Evolutionary conservation across 352 stramenopile genomes (phyloP).

Genomic region (Globisporangium paddicum): DNA sequence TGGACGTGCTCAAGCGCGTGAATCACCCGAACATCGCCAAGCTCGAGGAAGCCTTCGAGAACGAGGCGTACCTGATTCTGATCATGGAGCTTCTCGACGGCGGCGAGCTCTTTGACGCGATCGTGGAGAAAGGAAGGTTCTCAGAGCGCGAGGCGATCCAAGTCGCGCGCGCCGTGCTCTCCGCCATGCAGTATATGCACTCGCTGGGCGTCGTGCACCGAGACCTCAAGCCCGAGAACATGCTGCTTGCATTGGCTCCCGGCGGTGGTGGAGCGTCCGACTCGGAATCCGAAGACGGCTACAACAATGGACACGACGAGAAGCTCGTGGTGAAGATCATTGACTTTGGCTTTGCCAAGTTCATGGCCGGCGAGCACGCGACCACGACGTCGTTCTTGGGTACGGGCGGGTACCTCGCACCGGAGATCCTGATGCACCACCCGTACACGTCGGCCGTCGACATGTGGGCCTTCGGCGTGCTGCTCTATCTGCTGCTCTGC

Average conservation of each 20-base stretch:
- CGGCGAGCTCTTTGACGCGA: slow-evolving; percentile 79
- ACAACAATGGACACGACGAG: background rate
- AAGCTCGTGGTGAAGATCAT: slow-evolving; percentile 94
- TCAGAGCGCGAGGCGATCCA: slow-evolving; percentile 48
- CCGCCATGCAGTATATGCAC: slow-evolving; percentile 74
- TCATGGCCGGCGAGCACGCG: slow-evolving; percentile 48
- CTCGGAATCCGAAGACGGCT: slow-evolving; percentile 5
- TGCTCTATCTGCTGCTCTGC: slow-evolving; percentile 96
- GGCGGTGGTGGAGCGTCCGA: slow-evolving; percentile 1
- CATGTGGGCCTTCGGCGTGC: slow-evolving; percentile 96
- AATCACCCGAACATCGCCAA: slow-evolving; percentile 68
- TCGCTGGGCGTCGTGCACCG: slow-evolving; percentile 58
- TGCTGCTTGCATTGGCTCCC: slow-evolving; percentile 40
- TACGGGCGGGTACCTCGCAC: slow-evolving; percentile 93
- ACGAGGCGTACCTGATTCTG: slow-evolving; percentile 58
- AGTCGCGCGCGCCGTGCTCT: slow-evolving; percentile 54
- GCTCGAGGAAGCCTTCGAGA: slow-evolving; percentile 63
- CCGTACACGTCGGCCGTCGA: slow-evolving; percentile 95
- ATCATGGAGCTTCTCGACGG: slow-evolving; percentile 77
- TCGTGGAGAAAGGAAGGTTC: slow-evolving; percentile 61
- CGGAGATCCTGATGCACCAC: slow-evolving; percentile 96
- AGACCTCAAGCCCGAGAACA: slow-evolving; percentile 77
- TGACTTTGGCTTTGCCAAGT: slow-evolving; percentile 98
- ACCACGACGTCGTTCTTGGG: slow-evolving; percentile 74
- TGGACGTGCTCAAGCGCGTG: slow-evolving; percentile 56